Base-by-base conservation (phyloP, 305 asterid genomes). In the Solanum hybrid region DNA sequence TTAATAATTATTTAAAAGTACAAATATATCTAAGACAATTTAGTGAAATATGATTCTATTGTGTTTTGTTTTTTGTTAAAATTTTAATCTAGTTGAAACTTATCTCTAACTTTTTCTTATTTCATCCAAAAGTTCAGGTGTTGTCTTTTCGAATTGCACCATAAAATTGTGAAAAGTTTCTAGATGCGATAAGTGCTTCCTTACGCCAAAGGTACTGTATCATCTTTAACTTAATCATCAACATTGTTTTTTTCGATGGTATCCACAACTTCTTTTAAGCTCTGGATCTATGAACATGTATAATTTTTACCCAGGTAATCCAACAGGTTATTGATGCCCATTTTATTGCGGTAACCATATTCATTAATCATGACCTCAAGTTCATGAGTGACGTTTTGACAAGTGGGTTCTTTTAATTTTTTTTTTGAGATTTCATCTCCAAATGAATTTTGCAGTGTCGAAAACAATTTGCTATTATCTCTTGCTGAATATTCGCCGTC, bases 371-470 rank as follows among this genome's bases (percentile, higher is more conserved):
- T 20, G 72, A 20, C 26, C 26, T 61, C 72, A 61, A 57, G 24
- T 57, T 57, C 11, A 61, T 61, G 72, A 20, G 26, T 20, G 5
- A 61, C 10, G 26, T 61, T 0, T 7, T 61, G 0, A 20, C 72
- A 20, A 0, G 2, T 61, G 10, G 0, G 2, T 61, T 20, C 0
- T 57, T 57, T 57, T 0, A 0, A 9, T 2, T 37, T 57, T 57
- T 51, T 57, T 57, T 51, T 57, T 20, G 26, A 61, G 26, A 61
- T 20, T 20, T 61, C 26, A 61, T 61, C 11, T 57, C 4, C 72
- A 0, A 57, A 57, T 20, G 26, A 57, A 57, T 20, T 57, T 57
- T 20, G 0, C 4, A 57, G 26, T 57, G 72, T 57, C 4, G 10
- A 61, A 57, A 61, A 61, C 1, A 61, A 61, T 61, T 61, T 61